phyloP scores from a whole-genome alignment of 352 stramenopile genomes.

The Thraustotheca clavata region DNA sequence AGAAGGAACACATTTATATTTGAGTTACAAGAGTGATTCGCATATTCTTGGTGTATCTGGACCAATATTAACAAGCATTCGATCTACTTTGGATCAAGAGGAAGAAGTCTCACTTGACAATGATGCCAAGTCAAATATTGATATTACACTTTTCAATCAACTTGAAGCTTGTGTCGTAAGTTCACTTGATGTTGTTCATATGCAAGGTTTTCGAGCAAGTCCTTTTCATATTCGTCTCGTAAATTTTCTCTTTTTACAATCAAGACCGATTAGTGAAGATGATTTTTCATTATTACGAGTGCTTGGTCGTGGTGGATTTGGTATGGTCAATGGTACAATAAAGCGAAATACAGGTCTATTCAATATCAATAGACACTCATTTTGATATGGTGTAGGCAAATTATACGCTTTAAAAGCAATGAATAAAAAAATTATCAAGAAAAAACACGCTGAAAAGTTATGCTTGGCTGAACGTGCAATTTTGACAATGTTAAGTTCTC shows the following conservation, averaged over 20 bases:
- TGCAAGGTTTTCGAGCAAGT: conserved; percentile 72
- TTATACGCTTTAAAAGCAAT: conserved; percentile 92
- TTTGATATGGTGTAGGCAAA: conserved; percentile 56
- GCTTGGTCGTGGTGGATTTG: conserved; percentile 93
- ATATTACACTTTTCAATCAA: conserved; percentile 53
- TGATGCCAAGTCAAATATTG: conserved; percentile 46
- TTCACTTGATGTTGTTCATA: conserved; percentile 49
- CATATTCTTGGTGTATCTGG: not conserved
- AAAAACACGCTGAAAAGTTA: conserved; percentile 84
- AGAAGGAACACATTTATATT: not conserved
- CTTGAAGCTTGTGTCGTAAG: conserved; percentile 63
- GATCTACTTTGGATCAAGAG: not conserved
- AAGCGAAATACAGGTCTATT: conserved; percentile 79
- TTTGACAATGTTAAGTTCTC: conserved; percentile 61
- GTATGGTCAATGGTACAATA: conserved; percentile 95
- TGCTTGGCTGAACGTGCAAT: conserved; percentile 70
- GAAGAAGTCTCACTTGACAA: conserved; percentile 27
- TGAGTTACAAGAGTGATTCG: conserved; percentile 7
- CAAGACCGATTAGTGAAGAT: conserved; percentile 85
- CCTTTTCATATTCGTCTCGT: conserved; percentile 74
- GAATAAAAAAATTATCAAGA: conserved; percentile 90
- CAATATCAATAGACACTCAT: not conserved
- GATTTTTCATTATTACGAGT: conserved; percentile 95
- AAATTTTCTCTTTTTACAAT: conserved; percentile 88
- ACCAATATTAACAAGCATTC: conserved; percentile 31